phyloP scores from a whole-genome alignment of 345 rosid species.

The Schrenkiella parvula region DNA sequence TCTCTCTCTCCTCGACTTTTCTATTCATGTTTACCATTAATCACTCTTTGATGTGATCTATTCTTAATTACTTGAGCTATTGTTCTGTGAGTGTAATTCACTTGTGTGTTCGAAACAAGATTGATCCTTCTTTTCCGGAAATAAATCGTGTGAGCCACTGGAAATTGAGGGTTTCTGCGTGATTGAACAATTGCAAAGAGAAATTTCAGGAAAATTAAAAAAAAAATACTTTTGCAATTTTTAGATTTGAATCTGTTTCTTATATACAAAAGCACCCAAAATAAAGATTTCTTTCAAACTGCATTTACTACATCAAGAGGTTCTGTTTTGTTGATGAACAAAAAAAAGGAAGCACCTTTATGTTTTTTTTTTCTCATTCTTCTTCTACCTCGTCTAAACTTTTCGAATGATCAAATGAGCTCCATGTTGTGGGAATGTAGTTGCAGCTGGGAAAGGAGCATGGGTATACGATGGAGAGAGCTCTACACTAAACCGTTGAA shows the following conservation, averaged over 20 bases:
- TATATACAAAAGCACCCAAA: conserved; percentile 26
- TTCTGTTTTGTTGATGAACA: conserved; percentile 1
- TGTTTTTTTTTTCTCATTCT: background rate
- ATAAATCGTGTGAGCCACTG: background rate
- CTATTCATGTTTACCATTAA: background rate
- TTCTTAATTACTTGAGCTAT: background rate
- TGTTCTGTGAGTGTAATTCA: background rate
- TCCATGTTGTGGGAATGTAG: conserved; percentile 47
- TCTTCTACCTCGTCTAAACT: background rate
- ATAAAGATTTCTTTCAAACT: conserved; percentile 8
- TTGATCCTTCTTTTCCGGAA: background rate
- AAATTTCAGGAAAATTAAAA: background rate
- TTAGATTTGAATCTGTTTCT: background rate
- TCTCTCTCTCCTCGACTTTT: background rate
- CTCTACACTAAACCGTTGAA: conserved; percentile 41
- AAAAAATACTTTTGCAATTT: background rate
- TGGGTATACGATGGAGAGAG: conserved; percentile 46
- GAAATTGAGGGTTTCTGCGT: background rate
- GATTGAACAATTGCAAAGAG: background rate
- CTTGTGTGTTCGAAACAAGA: background rate
- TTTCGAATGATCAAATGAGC: conserved; percentile 38
- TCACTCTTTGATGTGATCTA: background rate
- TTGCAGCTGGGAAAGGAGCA: conserved; percentile 40
- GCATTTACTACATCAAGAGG: background rate
- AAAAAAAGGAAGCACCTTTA: conserved; percentile 4